These are phyloP conservation scores for Ophiocordyceps camponoti-leonardi DNA, from an alignment of 2,329 filamentous ascomycete species.

Conservation along the genomic window DNA sequence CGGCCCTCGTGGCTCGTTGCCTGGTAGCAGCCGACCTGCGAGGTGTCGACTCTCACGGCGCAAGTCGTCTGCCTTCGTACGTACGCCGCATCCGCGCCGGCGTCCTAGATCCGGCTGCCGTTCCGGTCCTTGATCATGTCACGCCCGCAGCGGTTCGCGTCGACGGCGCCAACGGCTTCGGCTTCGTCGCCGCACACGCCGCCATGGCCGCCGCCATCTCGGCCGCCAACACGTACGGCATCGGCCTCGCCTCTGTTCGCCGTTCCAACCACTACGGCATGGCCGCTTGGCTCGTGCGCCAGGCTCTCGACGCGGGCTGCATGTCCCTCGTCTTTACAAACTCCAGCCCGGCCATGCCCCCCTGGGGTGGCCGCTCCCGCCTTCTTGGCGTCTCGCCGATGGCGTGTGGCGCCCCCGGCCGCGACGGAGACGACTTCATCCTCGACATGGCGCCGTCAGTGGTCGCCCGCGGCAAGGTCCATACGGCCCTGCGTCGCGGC, in stretches of 20 bases:
- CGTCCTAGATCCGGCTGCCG: slow-evolving; percentile 43
- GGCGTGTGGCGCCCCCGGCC: slow-evolving; percentile 59
- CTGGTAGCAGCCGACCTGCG: slow-evolving; percentile 61
- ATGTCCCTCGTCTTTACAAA: slow-evolving; percentile 58
- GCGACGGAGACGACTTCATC: slow-evolving; percentile 44
- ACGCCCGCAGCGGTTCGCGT: slow-evolving; percentile 58
- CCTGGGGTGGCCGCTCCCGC: slow-evolving; percentile 50
- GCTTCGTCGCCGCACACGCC: slow-evolving; percentile 50
- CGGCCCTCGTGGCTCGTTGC: slow-evolving; percentile 45
- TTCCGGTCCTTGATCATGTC: slow-evolving; percentile 38
- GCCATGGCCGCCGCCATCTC: slow-evolving; percentile 53
- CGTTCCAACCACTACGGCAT: slow-evolving; percentile 75
- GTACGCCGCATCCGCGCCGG: slow-evolving; percentile 54
- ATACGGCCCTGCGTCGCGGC: slow-evolving; percentile 49
- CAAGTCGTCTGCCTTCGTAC: slow-evolving; percentile 65
- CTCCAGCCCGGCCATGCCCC: slow-evolving; percentile 54
- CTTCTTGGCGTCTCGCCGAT: slow-evolving; percentile 60
- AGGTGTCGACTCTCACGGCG: slow-evolving; percentile 62
- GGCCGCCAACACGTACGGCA: slow-evolving; percentile 46
- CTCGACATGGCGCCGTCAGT: slow-evolving; percentile 59
- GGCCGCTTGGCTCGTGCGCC: slow-evolving; percentile 64
- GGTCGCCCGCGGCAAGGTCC: slow-evolving; percentile 55
- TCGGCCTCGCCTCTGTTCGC: slow-evolving; percentile 60
- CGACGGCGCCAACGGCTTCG: slow-evolving; percentile 54
- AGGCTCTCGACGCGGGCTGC: slow-evolving; percentile 55